Base-by-base conservation (phyloP, 495 filamentous ascomycete genomes). In the Aspergillus avenaceus region DNA sequence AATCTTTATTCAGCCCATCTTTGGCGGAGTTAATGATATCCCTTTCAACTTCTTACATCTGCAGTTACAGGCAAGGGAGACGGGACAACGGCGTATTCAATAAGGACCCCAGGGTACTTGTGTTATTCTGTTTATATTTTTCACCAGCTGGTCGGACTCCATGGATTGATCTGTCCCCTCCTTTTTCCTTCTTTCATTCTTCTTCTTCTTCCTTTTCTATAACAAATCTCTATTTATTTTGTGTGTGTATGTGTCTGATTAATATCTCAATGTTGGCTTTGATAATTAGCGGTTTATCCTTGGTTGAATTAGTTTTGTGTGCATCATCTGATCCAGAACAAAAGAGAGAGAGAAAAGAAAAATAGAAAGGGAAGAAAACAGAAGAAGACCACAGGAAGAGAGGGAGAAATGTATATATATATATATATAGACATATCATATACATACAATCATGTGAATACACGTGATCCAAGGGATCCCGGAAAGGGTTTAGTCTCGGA, bases 21-120 rank as follows among this genome's bases (percentile, higher is more conserved):
- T 52, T 51, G 40, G 48, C 51, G 50, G 54, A 57, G 51, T 55
- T 60, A 53, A 63, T 55, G 65, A 62, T 62, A 61, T 65, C 53
- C 55, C 41, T 38, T 41, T 54, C 52, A 47, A 52, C 19, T 45
- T 46, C 28, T 36, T 37, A 43, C 46, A 49, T 54, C 49, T 56
- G 44, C 46, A 47, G 31, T 42, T 27, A 37, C 47, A 50, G 53
- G 52, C 53, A 36, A 52, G 45, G 53, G 45, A 21, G n/a, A n/a
- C n/a, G n/a, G n/a, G n/a, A n/a, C n/a, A 56, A 34, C 53, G 53
- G 50, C 50, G 50, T 56, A 43, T 45, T 48, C 37, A 45, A 45
- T 55, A 23, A 45, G n/a, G 7, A 36, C 43, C 48, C 12, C 6
- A 38, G 27, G 42, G 54, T 52, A 37, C 45, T 54, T 54, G 49